These are phyloP conservation scores for Benincasa hispida DNA, from an alignment of 306 rosid genomes.

Conservation along the genomic window DNA sequence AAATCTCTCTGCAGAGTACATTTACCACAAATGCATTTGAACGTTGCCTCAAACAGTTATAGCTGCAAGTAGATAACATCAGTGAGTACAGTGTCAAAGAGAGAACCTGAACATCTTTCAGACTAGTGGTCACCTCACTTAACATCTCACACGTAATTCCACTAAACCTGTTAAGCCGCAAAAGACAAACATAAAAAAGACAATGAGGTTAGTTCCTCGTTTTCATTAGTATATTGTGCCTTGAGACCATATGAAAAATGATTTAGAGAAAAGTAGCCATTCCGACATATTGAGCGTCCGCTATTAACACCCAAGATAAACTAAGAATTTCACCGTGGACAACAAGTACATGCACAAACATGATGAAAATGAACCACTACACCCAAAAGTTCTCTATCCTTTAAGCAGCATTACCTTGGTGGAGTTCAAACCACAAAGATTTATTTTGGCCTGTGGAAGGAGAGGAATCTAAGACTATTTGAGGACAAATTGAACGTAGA, in stretches of 20 bases:
- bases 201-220: not conserved
- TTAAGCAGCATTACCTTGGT: not conserved
- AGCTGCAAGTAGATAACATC: constrained; percentile 8
- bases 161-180: constrained; percentile 54
- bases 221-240: not conserved
- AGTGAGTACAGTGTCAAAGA: not conserved
- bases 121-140: constrained; percentile 68
- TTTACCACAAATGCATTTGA: constrained; percentile 22
- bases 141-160: constrained; percentile 89
- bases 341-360: not conserved
- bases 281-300: not conserved
- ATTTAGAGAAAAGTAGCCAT: not conserved
- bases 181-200: not conserved
- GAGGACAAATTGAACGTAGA: too few relatives aligned
- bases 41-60: constrained; percentile 9
- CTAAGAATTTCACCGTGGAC: not conserved
- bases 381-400: not conserved
- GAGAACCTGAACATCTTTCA: constrained; percentile 80
- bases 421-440: too few relatives aligned
- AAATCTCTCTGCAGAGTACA: constrained; percentile 53
- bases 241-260: not conserved
- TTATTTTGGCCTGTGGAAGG: too few relatives aligned
- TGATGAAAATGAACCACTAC: not conserved
- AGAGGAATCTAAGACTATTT: too few relatives aligned
- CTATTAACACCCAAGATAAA: not conserved